These are phyloP conservation scores for Argentina anserina DNA, from an alignment of 306 rosid genomes.

Conservation along the genomic window DNA sequence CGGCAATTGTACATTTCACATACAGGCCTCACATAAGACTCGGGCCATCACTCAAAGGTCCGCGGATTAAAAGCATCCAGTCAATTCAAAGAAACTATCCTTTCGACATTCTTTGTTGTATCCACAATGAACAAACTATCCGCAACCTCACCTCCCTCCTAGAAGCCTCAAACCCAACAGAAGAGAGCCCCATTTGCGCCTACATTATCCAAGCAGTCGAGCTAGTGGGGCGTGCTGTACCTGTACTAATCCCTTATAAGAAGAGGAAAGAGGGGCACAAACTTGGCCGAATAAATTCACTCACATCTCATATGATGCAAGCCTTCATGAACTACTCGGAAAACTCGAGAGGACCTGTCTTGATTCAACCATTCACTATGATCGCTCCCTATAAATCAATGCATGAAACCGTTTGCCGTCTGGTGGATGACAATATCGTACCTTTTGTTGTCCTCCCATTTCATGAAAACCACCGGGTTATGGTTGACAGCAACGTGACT, in stretches of 20 bases:
- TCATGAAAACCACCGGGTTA: constrained; percentile 23
- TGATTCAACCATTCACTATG: constrained; percentile 33
- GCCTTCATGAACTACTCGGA: constrained; percentile 52
- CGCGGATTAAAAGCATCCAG: constrained; percentile 22
- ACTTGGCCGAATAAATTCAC: constrained; percentile 18
- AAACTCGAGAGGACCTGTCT: constrained; percentile 33
- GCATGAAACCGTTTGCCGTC: constrained; percentile 44
- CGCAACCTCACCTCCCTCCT: constrained; percentile 36
- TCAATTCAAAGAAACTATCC: constrained; percentile 17
- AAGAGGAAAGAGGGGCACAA: background rate
- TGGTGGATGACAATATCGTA: constrained; percentile 34
- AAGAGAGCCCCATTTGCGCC: constrained; percentile 32
- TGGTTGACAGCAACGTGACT: background rate
- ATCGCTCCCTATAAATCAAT: constrained; percentile 55
- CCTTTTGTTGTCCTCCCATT: constrained; percentile 54
- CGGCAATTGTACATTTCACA: constrained; percentile 19
- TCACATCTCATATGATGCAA: constrained; percentile 39
- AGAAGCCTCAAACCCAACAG: constrained; percentile 39
- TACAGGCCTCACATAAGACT: constrained; percentile 18
- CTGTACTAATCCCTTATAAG: constrained; percentile 43
- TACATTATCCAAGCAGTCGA: constrained; percentile 42
- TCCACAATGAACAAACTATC: constrained; percentile 46
- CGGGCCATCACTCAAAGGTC: background rate
- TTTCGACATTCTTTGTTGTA: constrained; percentile 32
- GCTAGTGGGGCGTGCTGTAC: constrained; percentile 35